Evolutionary conservation across 2,329 filamentous ascomycete species (phyloP).

Genomic region (Lecanoromycetidae sp.): DNA sequence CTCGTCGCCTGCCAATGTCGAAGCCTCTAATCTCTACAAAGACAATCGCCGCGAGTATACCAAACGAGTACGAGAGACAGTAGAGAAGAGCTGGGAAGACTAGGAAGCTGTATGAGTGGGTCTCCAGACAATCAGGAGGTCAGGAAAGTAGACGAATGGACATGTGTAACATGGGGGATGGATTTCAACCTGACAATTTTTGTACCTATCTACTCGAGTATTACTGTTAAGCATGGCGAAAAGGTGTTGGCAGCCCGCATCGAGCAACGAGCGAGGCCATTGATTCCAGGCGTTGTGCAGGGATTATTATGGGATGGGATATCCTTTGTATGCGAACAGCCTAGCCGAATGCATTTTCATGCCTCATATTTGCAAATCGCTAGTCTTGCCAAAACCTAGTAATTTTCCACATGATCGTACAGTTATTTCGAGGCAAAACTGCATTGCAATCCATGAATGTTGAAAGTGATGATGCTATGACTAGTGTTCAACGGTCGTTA

Average conservation of each 20-base stretch:
- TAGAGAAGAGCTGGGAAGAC: constrained; percentile 99
- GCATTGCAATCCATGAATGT: no score
- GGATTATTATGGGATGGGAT: neutral
- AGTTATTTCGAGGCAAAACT: no score
- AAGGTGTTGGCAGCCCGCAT: neutral
- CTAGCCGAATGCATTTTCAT: constrained; percentile 3
- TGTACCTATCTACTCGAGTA: no score
- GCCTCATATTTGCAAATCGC: no score
- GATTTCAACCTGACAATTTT: no score
- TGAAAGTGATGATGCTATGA: no score
- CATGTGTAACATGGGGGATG: neutral
- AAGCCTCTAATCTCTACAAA: constrained; percentile 96
- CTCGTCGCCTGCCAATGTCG: constrained; percentile 93
- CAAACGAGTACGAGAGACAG: constrained; percentile 88
- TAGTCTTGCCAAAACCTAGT: no score
- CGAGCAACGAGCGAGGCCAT: no score
- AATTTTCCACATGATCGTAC: no score
- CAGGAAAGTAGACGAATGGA: neutral
- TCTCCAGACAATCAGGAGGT: neutral
- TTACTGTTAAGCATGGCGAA: constrained; percentile 3
- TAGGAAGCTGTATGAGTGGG: no score
- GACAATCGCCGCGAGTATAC: constrained; percentile 95
- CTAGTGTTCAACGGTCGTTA: no score
- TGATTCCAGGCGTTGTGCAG: no score
- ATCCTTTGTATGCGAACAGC: neutral